Base-by-base conservation (phyloP, 371 early-diverging fungal genomes). In the Vavraia culicis region DNA sequence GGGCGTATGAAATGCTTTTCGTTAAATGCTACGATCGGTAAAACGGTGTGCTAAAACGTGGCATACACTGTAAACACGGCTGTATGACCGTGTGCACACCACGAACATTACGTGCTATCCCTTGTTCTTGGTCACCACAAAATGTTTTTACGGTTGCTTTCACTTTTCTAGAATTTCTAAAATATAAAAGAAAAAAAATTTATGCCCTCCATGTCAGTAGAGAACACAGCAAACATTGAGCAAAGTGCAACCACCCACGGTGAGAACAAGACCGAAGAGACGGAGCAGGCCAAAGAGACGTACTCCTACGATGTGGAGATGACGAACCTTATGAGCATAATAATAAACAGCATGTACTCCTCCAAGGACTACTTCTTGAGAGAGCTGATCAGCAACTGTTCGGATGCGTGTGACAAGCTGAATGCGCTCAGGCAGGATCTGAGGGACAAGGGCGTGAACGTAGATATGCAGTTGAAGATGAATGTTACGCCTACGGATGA, bases 371-470 rank as follows among this genome's bases (percentile, higher is more conserved):
- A 83, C 59, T 88, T 86, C 73, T 69, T 89, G 40, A 77, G 90
- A 71, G 90, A 89, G 71, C 63, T 87, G 46, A 77, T 88, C 55
- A 83, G 84, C 59, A 89, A 89, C 77, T 77, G 83, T 34, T 79
- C 81, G 46, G 90, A 89, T 77, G 88, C 90, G 37, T 74, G 80
- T 53, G 85, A 87, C 75, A 89, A 88, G 77, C 78, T 86, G 48
- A 75, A 84, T 9, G 79, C 78, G 61, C 5, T 74, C 39, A 70
- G 80, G 9, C 16, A 47, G 15, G 40, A 78, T 76, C 72, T 77
- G 79, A 57, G 80, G 77, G 72, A 74, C 76, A 69, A 77, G 79
- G 45, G 76, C 79, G 38, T 81, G 79, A 18, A 23, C 19, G 34
- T 50, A 11, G 46, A 57, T 1, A 53, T 75, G 67, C 78, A 81